Conservation (phyloP, 2,329 filamentous ascomycete genomes). For the Aspergillus costaricaensis region DNA sequence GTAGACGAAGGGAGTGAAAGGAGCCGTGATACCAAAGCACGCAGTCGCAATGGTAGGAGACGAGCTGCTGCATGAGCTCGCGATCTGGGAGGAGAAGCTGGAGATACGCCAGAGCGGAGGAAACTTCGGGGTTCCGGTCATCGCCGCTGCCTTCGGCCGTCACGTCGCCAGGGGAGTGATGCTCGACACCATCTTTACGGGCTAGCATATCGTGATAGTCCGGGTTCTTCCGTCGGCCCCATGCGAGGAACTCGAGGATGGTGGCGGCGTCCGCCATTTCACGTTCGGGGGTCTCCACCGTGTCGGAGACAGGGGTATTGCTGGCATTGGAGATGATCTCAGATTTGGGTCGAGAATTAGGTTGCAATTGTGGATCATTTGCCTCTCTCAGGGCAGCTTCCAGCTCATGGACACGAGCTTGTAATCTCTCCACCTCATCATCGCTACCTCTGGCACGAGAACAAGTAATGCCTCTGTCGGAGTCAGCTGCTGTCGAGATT, state of each 20-base stretch:
- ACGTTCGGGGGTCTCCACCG: constrained; percentile 15
- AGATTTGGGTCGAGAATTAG: not conserved
- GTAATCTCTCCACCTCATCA: constrained; percentile 24
- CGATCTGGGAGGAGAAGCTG: constrained; percentile 40
- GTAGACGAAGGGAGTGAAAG: constrained; percentile 42
- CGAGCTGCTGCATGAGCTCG: constrained; percentile 26
- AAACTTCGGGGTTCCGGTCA: constrained; percentile 4
- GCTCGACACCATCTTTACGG: constrained; percentile 14
- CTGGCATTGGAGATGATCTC: not conserved
- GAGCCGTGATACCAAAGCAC: constrained; percentile 46
- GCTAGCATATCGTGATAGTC: constrained; percentile 29
- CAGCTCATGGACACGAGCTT: constrained; percentile 29
- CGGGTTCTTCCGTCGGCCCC: constrained; percentile 50
- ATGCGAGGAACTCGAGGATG: constrained; percentile 52
- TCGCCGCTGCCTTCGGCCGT: constrained; percentile 16
- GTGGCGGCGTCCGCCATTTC: constrained; percentile 46
- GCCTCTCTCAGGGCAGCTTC: constrained; percentile 25
- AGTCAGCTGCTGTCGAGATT: not conserved
- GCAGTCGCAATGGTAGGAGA: constrained; percentile 42
- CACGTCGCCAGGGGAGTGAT: constrained; percentile 28
- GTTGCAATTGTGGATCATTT: constrained; percentile 3
- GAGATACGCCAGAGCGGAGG: constrained; percentile 24
- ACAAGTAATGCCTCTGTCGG: constrained; percentile 6
- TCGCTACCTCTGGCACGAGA: constrained; percentile 12
- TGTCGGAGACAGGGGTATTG: not conserved